These are phyloP conservation scores for Coprinopsis sp. DNA, from an alignment of 768 basidiomycete genomes.

Conservation along the genomic window DNA sequence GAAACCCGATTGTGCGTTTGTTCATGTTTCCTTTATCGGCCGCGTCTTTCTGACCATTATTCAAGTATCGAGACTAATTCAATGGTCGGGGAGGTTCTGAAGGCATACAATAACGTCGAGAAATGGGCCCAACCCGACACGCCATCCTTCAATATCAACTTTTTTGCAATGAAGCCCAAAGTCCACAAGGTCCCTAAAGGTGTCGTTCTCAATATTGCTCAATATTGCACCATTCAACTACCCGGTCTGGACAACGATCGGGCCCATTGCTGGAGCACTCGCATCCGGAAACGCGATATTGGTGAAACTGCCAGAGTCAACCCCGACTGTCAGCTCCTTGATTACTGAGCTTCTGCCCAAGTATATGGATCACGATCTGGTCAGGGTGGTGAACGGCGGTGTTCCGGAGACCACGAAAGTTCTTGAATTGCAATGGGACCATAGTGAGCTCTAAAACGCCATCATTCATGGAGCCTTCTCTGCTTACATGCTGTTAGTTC, in stretches of 20 bases:
- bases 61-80: slow-evolving; percentile 58
- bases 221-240: slow-evolving; percentile 76
- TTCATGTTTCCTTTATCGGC: background rate
- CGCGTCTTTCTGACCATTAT: background rate
- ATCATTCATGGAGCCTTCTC: background rate
- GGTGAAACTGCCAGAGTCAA: slow-evolving; percentile 74
- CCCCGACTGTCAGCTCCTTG: slow-evolving; percentile 51
- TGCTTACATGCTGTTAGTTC: slow-evolving; percentile 24
- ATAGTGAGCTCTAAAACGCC: slow-evolving; percentile 26
- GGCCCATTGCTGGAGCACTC: slow-evolving; percentile 68
- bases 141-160: slow-evolving; percentile 52
- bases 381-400: slow-evolving; percentile 67
- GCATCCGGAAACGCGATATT: slow-evolving; percentile 72
- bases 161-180: slow-evolving; percentile 53
- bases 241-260: slow-evolving; percentile 55
- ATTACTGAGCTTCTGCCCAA: slow-evolving; percentile 65
- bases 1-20: slow-evolving; percentile 49
- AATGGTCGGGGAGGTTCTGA: slow-evolving; percentile 46
- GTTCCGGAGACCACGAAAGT: slow-evolving; percentile 61
- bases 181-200: slow-evolving; percentile 78
- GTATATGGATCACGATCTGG: slow-evolving; percentile 66
- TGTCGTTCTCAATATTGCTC: slow-evolving; percentile 61
- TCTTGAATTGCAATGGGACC: slow-evolving; percentile 67
- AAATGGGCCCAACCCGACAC: slow-evolving; percentile 70
- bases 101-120: slow-evolving; percentile 58